Percentiles rank a stretch among this genome's conserved stretches.
phyloP scores from a whole-genome alignment of 768 basidiomycete genomes.

The Suillus decipiens region DNA sequence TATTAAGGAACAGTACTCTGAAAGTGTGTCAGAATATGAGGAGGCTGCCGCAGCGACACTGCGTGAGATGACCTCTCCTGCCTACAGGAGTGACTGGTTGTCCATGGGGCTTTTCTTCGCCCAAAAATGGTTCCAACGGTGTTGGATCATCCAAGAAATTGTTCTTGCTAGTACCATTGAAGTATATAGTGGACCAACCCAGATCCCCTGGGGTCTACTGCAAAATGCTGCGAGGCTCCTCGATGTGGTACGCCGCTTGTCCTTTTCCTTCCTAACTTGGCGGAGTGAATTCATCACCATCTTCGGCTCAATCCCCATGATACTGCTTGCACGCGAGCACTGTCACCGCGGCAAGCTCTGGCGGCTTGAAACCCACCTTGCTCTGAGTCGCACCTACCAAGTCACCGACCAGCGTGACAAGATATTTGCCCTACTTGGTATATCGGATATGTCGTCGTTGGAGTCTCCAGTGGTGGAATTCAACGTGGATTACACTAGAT shows the following conservation, averaged over 20 bases:
- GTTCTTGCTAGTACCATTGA: slow-evolving; percentile 7
- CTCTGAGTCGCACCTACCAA: slow-evolving; percentile 8
- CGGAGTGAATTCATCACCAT: not conserved
- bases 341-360: not conserved
- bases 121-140: slow-evolving; percentile 4
- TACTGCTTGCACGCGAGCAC: not conserved
- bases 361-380: not conserved
- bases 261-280: not conserved
- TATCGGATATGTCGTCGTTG: not conserved
- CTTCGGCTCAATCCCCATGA: not conserved
- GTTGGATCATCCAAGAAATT: slow-evolving; percentile 14
- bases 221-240: not conserved
- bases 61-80: not conserved
- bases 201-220: not conserved
- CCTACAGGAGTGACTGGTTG: not conserved
- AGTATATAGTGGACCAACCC: not conserved
- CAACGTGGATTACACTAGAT: not conserved
- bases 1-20: not conserved
- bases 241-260: not conserved
- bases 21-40: not conserved
- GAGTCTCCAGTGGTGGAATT: not conserved
- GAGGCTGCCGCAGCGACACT: not conserved
- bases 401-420: slow-evolving; percentile 15
- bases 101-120: not conserved
- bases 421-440: slow-evolving; percentile 14